phyloP scores from a whole-genome alignment of 192 early-diverging fungal genomes.

The Coemansia guatemalensis region DNA sequence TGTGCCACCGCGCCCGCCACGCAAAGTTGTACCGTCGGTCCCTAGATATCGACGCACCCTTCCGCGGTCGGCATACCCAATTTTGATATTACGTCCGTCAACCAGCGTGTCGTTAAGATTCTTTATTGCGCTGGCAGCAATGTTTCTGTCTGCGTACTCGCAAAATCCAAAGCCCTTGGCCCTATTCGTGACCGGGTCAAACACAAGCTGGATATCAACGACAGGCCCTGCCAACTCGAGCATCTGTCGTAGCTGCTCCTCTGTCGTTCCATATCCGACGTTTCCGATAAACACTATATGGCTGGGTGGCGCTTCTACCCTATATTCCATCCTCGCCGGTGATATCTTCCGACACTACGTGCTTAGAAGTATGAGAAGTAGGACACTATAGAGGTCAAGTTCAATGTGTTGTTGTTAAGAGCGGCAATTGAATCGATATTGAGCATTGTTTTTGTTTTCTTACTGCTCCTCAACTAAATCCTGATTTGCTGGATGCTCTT shows the following conservation, averaged over 20 bases:
- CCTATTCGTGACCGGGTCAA: constrained; percentile 78
- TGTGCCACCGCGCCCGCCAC: constrained; percentile 17
- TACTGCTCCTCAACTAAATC: neutral
- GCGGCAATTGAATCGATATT: neutral
- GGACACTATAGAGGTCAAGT: neutral
- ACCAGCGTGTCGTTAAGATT: constrained; percentile 91
- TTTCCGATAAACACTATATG: constrained; percentile 65
- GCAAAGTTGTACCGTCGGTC: constrained; percentile 24
- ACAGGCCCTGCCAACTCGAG: constrained; percentile 93
- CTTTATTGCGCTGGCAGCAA: constrained; percentile 91
- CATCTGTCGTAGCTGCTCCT: constrained; percentile 89
- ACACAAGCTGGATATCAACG: constrained; percentile 79
- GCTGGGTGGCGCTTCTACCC: constrained; percentile 29
- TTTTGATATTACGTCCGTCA: constrained; percentile 81
- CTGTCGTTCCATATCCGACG: constrained; percentile 87
- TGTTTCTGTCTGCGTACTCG: constrained; percentile 85
- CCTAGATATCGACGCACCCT: constrained; percentile 30
- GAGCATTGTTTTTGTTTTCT: neutral
- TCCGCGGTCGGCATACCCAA: constrained; percentile 84
- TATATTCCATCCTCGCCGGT: constrained; percentile 21
- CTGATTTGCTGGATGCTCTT: neutral
- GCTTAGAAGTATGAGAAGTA: neutral
- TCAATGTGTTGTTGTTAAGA: neutral
- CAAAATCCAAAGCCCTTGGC: constrained; percentile 95
- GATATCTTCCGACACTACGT: neutral